These are phyloP conservation scores for Fragaria iinumae DNA, from an alignment of 306 rosid genomes.

Conservation along the genomic window DNA sequence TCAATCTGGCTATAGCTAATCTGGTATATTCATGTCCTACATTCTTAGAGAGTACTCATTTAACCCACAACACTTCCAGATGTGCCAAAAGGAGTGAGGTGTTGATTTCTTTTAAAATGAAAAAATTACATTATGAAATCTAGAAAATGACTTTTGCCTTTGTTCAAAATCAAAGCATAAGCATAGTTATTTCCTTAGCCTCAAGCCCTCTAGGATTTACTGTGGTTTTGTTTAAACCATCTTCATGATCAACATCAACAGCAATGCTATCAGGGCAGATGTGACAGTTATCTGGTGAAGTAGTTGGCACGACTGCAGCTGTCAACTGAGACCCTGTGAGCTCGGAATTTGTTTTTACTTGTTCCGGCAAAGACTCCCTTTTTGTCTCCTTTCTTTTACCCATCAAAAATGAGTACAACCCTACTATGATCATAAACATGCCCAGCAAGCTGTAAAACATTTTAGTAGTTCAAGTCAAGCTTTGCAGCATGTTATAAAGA, in stretches of 20 bases:
- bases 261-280: background rate
- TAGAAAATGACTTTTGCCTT: background rate
- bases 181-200: background rate
- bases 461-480: background rate
- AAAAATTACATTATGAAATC: background rate
- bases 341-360: conserved; percentile 16
- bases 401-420: conserved; percentile 62
- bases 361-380: conserved; percentile 6
- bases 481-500: background rate
- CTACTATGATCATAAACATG: conserved; percentile 46
- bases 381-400: conserved; percentile 43
- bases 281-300: conserved; percentile 19
- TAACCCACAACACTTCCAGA: too few relatives aligned
- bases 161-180: background rate
- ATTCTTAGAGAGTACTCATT: too few relatives aligned
- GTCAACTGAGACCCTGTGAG: conserved; percentile 19
- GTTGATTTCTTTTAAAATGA: background rate
- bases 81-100: too few relatives aligned
- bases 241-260: conserved; percentile 6
- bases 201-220: background rate
- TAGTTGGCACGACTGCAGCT: conserved; percentile 27
- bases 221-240: background rate
- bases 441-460: conserved; percentile 51
- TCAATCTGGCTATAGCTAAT: too few relatives aligned
- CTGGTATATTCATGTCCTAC: too few relatives aligned